Evolutionary conservation across 169 alveolate species (phyloP), one percentile per base, ranked within the genome.

Genomic region (Eimeria acervulina): DNA sequence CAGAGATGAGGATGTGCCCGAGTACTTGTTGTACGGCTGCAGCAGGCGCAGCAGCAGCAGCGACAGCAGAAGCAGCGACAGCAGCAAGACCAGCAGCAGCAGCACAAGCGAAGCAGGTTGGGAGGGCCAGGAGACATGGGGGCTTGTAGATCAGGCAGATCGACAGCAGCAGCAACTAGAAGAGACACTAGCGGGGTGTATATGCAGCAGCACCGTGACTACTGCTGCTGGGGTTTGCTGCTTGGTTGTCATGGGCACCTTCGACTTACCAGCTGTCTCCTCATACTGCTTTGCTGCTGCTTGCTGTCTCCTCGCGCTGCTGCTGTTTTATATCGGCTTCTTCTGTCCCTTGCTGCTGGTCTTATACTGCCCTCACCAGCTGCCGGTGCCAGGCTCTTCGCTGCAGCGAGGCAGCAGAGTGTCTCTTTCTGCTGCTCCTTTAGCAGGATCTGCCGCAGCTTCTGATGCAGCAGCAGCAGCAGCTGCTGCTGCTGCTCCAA

Each of bases 161-260:
- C 19, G 52, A n/a, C 93, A 85, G 93, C 93, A 85, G 93, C 93
- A 85, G 76, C 80, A 85, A 80, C 93, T 59, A 1, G 70, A 81
- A 23, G 90, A 81, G 40, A 28, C 90, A 6, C 90, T 81, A 6
- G 38, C 70, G 26, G 90, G 70, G 51, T 81, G 90, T 33, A 81
- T 81, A 23, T 81, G 90, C 90, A 81, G 90, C 90, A 81, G 90
- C 90, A 81, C 38, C 70, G 70, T 81, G 38, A 81, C 90, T 7
- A 47, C 90, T 26, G 42, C 70, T 26, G 70, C 90, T 7, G 90
- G 90, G 26, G 70, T 81, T 47, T 81, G 90, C 70, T 81, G 90
- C 70, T 42, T 81, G 23, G 61, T 81, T 55, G 72, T 33, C 4
- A 81, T 47, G 90, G 90, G 72, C 40, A 44, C 47, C 13, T 81